Evolutionary conservation across 305 asterid species (phyloP), one percentile per base, ranked within the genome.

Genomic region (Withania somnifera): DNA sequence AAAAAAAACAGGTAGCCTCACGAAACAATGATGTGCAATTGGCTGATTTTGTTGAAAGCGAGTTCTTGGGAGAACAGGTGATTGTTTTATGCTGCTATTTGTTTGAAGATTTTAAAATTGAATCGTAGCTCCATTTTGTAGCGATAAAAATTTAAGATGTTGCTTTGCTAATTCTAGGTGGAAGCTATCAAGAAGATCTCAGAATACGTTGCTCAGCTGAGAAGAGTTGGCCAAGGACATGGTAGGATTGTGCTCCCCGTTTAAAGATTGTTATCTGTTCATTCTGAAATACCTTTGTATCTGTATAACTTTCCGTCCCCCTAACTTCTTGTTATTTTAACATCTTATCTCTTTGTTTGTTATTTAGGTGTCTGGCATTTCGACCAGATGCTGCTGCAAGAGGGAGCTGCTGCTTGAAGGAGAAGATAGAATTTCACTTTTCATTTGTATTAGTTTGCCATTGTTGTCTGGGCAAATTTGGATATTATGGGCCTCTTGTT

Each of bases 141-240:
- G 47, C 64, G 22, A 47, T 51, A 19, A 0, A 38, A 50, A 79
- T 14, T 61, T 38, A 47, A 34, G 28, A 9, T 11, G 7, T 10
- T 40, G 9, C 36, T 78, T 78, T 24, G 1, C 17, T 63, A 28
- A 42, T 47, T 34, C 36, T 64, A 86, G 87, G 87, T 86, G 40
- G 84, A 86, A 52, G 53, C 87, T 47, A 84, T 86, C 81, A 92
- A 91, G 91, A 83, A 90, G 90, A 92, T 94, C 78, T 90, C 97
- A 8, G 95, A 94, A 83, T 91, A 90, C 57, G 96, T 94, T 32
- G 93, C 97, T 5, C 97, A 94, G 90, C 73, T 94, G 89, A 90
- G 98, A 90, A 90, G 97, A 86, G 94, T 94, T 71, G 96, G 97
- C 87, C 91, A 92, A 90, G 98, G 97, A 88, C 97, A 92, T 26